Evolutionary conservation across 176 grass and related monocot species (phyloP), one percentile per base, ranked within the genome.

Genomic region (Paspalum notatum): DNA sequence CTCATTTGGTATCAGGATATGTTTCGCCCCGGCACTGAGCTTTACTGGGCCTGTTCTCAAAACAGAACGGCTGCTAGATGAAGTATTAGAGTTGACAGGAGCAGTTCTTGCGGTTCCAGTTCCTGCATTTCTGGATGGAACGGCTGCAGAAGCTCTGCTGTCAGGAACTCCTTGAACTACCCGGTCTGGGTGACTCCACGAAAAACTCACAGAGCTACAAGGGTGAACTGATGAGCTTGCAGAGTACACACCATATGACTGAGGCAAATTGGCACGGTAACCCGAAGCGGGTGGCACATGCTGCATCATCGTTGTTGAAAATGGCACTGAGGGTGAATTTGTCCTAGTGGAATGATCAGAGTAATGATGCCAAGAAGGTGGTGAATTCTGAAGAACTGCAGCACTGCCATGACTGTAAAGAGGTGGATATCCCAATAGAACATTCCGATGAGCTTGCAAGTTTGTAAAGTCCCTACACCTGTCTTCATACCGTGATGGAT

Each of bases 1-100:
- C 52, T 87, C 76, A 51, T 72, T 87, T 57, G 81, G 89, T 46
- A 77, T 84, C 65, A 91, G 66, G 22, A 85, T 84, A 77, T 91
- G 89, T 66, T 77, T 91, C 8, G 66, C 89, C 24, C 85, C 89
- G 4, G 85, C 74, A 53, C 48, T 72, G 65, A 91, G 89, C 60
- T 87, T 91, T 67, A 91, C 81, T 2, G 77, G 85, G 0, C 89
- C 81, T 48, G 81, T 61, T 67, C 89, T 91, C 68, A 64, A 57
- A 51, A 63, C 59, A 52, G 51, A 38, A 20, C 21, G 50, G 52
- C 32, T 55, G 84, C 66, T 65, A 60, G 87, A 64, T n/a, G 65
- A 81, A 85, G 81, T 48, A 66, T 14, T 66, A 44, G 57, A 64
- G 16, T 46, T 79, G 20, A 68, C 76, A 72, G 50, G 69, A 77